A percentile compares a stretch with the other conserved stretches of the same genome.
These are phyloP conservation scores for Tricholoma saponaceum DNA, from an alignment of 768 basidiomycete genomes.

Conservation along the genomic window DNA sequence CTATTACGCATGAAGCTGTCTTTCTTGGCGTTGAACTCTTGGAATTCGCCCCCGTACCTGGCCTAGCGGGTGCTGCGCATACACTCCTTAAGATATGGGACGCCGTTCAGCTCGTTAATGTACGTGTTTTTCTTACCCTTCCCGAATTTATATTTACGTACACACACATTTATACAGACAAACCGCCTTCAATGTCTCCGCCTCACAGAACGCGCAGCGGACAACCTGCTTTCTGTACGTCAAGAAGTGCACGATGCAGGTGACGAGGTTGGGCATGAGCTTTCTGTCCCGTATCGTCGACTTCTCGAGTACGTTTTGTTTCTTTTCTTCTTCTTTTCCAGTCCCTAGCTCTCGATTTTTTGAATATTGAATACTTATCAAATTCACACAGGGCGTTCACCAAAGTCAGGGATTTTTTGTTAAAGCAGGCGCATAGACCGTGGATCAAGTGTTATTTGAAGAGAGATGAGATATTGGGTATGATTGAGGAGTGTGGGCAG, in stretches of 20 bases:
- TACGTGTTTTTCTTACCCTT: conserved; percentile 30
- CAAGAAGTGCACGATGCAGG: conserved; percentile 61
- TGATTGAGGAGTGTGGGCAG: conserved; percentile 49
- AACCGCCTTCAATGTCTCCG: conserved; percentile 67
- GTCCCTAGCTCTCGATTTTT: too few species aligned
- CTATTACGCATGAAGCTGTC: conserved; percentile 43
- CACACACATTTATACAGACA: conserved; percentile 37
- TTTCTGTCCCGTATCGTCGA: conserved; percentile 45
- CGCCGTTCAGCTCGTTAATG: conserved; percentile 55
- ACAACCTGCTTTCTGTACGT: conserved; percentile 56
- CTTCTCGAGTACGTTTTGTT: conserved; percentile 39
- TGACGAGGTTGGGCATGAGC: conserved; percentile 40
- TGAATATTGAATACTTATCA: too few species aligned
- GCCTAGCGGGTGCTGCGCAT: conserved; percentile 47
- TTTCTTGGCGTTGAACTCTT: conserved; percentile 37
- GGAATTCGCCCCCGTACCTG: conserved; percentile 51
- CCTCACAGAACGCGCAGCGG: conserved; percentile 69
- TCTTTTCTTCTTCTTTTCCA: too few species aligned
- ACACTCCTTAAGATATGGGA: conserved; percentile 65
- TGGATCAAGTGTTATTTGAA: conserved; percentile 78
- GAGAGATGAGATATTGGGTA: conserved; percentile 60
- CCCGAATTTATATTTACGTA: not conserved
- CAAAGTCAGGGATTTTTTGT: conserved; percentile 45
- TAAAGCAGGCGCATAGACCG: conserved; percentile 58
- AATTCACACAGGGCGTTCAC: conserved; percentile 40